Base-by-base conservation (phyloP, 2,329 filamentous ascomycete genomes). In the Aspergillus aculeatus region DNA sequence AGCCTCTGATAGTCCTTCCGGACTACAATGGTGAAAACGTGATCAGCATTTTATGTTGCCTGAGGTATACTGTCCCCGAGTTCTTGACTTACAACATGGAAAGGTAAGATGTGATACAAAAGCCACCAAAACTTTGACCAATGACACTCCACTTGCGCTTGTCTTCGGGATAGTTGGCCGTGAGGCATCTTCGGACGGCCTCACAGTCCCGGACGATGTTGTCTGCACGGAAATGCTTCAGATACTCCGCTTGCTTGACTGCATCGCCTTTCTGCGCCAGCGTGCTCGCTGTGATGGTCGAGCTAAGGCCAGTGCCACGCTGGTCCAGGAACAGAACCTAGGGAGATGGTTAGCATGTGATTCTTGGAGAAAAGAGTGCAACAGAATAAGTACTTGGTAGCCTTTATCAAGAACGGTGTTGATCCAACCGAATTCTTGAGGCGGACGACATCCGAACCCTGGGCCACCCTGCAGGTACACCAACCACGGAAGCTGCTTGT, bases 51-150 rank as follows among this genome's bases (percentile, higher is more conserved):
- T 24, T 11, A 10, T 49, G 3, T 57, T 23, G 47, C 14, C 0
- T n/a, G 48, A 16, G 32, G 11, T 24, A 35, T 35, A 10, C n/a
- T 9, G n/a, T 12, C 35, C 16, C 16, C 5, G 11, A 14, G 11
- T 19, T 19, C 24, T 26, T 35, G 24, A 75, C 79, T 71, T 66
- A 82, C 80, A 82, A 88, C 72, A 90, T 87, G 2, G 90, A 95
- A 16, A 98, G 83, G 74, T 97, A 98, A 7, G 89, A 94, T 35
- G 92, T 81, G 51, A 83, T 84, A 70, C 92, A 91, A 75, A 96
- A 97, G 1, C 94, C 94, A 44, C 94, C 94, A 74, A 96, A 98
- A 16, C 89, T 93, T 77, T 97, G 94, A 9, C 94, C 94, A 63
- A 96, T 89, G 31, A 95, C 84, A 59, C 87, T 89, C 94, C 93